These are phyloP conservation scores for Hura crepitans DNA, from an alignment of 441 rosid species.

Conservation along the genomic window DNA sequence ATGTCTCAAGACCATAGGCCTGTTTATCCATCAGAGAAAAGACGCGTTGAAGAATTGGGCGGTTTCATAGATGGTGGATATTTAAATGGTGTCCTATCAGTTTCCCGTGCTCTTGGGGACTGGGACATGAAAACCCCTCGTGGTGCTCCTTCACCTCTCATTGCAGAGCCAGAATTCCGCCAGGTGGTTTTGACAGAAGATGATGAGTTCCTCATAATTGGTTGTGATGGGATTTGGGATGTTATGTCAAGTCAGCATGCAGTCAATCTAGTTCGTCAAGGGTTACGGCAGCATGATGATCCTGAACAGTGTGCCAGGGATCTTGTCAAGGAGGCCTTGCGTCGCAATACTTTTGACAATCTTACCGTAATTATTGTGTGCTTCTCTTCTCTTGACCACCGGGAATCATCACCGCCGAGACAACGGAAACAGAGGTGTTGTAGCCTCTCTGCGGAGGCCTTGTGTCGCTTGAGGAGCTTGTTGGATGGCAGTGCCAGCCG, in stretches of 20 bases:
- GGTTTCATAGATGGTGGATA: conserved; percentile 74
- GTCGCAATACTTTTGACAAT: conserved; percentile 60
- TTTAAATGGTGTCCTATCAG: conserved; percentile 69
- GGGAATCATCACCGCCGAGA: conserved; percentile 34
- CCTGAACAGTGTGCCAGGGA: conserved; percentile 75
- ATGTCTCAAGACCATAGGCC: conserved; percentile 83
- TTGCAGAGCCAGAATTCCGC: conserved; percentile 72
- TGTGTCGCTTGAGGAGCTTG: conserved; percentile 55
- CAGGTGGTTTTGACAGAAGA: conserved; percentile 64
- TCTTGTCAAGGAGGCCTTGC: conserved; percentile 74
- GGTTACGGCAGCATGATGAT: conserved; percentile 57
- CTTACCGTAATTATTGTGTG: conserved; percentile 75
- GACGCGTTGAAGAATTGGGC: conserved; percentile 63
- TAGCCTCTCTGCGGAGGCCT: conserved; percentile 69
- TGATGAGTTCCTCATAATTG: conserved; percentile 84
- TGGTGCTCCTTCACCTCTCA: conserved; percentile 75
- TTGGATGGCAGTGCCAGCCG: conserved; percentile 42
- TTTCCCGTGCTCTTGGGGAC: conserved; percentile 84
- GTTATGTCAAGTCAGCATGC: conserved; percentile 88
- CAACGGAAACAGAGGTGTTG: conserved; percentile 49
- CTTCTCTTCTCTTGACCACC: conserved; percentile 45
- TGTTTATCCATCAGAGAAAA: conserved; percentile 45
- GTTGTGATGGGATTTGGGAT: conserved; percentile 95
- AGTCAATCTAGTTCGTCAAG: conserved; percentile 52
- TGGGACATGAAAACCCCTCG: conserved; percentile 78